These are phyloP conservation scores for Cystobasidium slooffiae DNA, from an alignment of 1,284 basidiomycete genomes.

Conservation along the genomic window DNA sequence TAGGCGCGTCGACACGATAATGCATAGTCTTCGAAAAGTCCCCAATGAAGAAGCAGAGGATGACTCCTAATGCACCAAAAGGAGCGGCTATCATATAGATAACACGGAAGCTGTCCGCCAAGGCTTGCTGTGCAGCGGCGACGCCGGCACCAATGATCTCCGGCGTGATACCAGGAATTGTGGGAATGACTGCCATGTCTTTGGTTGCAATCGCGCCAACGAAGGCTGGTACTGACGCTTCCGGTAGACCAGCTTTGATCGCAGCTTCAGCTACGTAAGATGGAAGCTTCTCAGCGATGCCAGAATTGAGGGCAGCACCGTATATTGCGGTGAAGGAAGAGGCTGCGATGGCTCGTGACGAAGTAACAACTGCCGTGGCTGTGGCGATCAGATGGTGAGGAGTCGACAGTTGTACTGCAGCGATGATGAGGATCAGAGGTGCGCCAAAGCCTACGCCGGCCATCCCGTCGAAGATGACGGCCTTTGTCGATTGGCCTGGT, in stretches of 20 bases:
- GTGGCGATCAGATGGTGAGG: constrained; percentile 51
- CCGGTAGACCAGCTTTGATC: constrained; percentile 42
- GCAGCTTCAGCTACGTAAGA: constrained; percentile 44
- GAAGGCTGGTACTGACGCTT: constrained; percentile 37
- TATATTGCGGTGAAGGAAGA: constrained; percentile 47
- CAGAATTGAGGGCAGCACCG: constrained; percentile 33
- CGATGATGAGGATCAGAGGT: constrained; percentile 49
- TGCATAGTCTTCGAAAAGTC: constrained; percentile 10
- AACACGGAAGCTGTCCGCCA: constrained; percentile 45
- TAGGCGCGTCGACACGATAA: constrained; percentile 19
- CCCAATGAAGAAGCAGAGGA: constrained; percentile 15
- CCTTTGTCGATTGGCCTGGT: constrained; percentile 28
- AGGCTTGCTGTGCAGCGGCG: constrained; percentile 62
- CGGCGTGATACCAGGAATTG: constrained; percentile 39
- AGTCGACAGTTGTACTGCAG: constrained; percentile 46
- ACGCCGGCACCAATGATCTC: constrained; percentile 33
- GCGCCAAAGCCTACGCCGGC: constrained; percentile 48
- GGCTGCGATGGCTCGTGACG: constrained; percentile 45
- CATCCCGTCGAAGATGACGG: constrained; percentile 41
- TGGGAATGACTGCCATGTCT: constrained; percentile 1
- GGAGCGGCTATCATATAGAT: constrained; percentile 27
- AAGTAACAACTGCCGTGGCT: constrained; percentile 46
- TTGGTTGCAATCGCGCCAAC: constrained; percentile 16
- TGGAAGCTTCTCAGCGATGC: constrained; percentile 43
- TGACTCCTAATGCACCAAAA: constrained; percentile 17